Evolutionary conservation across 352 stramenopile genomes (phyloP).

Genomic region (Phytophthora ohioensis): DNA sequence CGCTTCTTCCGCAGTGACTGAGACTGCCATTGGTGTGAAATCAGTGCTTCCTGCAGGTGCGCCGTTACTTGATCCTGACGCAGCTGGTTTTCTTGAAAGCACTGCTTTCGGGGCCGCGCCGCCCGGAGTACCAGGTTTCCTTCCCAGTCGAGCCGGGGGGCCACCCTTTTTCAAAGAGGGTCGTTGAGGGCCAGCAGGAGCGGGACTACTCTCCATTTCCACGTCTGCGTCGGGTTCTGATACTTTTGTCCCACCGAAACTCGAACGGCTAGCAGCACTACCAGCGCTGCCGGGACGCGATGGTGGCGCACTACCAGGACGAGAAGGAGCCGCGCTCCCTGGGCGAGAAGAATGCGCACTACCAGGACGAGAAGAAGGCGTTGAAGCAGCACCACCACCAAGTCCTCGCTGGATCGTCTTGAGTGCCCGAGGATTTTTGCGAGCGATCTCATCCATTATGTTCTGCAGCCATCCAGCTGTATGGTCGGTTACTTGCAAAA

Average conservation of each 20-base stretch:
- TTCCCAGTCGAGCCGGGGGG: slow-evolving; percentile 57
- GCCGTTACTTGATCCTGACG: slow-evolving; percentile 10
- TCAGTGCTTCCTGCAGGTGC: slow-evolving; percentile 43
- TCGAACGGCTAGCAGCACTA: slow-evolving; percentile 38
- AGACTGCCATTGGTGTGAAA: slow-evolving; percentile 73
- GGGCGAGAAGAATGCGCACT: slow-evolving; percentile 45
- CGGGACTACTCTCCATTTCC: slow-evolving; percentile 39
- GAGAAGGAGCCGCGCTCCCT: slow-evolving; percentile 31
- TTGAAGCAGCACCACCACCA: slow-evolving; percentile 32
- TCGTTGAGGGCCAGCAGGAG: slow-evolving; percentile 14
- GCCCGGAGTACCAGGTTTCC: slow-evolving; percentile 42
- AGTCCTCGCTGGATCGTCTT: slow-evolving; percentile 75
- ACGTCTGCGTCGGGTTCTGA: slow-evolving; percentile 38
- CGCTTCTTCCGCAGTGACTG: slow-evolving; percentile 72
- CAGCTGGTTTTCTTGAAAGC: slow-evolving; percentile 40
- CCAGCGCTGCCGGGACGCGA: slow-evolving; percentile 43
- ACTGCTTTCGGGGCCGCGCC: slow-evolving; percentile 37
- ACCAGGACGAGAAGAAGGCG: slow-evolving; percentile 40
- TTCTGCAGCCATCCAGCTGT: slow-evolving; percentile 61
- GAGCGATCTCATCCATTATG: slow-evolving; percentile 69
- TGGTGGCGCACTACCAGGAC: slow-evolving; percentile 37
- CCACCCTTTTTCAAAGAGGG: slow-evolving; percentile 59
- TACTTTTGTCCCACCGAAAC: slow-evolving; percentile 21
- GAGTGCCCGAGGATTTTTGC: slow-evolving; percentile 75
- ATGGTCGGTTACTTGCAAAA: slow-evolving; percentile 66